Percentiles rank a stretch among this genome's conserved stretches.
phyloP scores from a whole-genome alignment of 768 basidiomycete genomes.

The Boletales sp. region DNA sequence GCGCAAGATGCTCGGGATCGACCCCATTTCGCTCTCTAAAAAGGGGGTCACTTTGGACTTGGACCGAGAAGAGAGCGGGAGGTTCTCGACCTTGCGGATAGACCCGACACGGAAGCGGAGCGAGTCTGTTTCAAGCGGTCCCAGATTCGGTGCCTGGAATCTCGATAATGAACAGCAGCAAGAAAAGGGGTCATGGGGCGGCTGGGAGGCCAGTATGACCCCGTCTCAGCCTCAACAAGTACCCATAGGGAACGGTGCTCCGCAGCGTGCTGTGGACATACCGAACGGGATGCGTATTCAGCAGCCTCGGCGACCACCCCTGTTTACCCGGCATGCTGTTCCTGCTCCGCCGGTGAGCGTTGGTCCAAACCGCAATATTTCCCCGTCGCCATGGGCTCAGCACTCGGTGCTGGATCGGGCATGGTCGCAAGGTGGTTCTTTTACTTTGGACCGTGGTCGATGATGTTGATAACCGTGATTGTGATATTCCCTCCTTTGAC shows the following conservation, averaged over 20 bases:
- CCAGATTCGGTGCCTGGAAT: slow-evolving; percentile 24
- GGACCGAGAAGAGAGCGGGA: slow-evolving; percentile 42
- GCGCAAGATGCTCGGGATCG: slow-evolving; percentile 72
- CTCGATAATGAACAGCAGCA: slow-evolving; percentile 27
- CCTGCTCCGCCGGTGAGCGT: slow-evolving; percentile 34
- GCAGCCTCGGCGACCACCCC: slow-evolving; percentile 53
- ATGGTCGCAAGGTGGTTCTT: slow-evolving; percentile 39
- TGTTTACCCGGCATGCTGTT: slow-evolving; percentile 42
- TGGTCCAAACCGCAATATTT: slow-evolving; percentile 36
- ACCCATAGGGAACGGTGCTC: slow-evolving; percentile 23
- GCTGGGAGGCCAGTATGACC: slow-evolving; percentile 26
- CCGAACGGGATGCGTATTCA: slow-evolving; percentile 52
- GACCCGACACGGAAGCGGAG: slow-evolving; percentile 24
- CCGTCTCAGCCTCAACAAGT: slow-evolving; percentile 31
- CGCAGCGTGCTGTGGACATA: slow-evolving; percentile 50
- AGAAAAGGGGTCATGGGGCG: slow-evolving; percentile 13
- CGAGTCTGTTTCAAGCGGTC: slow-evolving; percentile 22
- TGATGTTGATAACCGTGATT: slow-evolving; percentile 17
- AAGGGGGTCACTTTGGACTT: slow-evolving; percentile 52
- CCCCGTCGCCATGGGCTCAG: slow-evolving; percentile 38
- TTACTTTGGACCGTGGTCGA: slow-evolving; percentile 36
- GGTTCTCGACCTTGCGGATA: slow-evolving; percentile 25
- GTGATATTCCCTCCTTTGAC: slow-evolving; percentile 1
- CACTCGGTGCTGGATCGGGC: slow-evolving; percentile 40
- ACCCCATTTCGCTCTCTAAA: slow-evolving; percentile 48